Percentiles rank a stretch among this genome's conserved stretches.
Conservation (phyloP, 2,329 filamentous ascomycete genomes). For the Boeremia exigua region DNA sequence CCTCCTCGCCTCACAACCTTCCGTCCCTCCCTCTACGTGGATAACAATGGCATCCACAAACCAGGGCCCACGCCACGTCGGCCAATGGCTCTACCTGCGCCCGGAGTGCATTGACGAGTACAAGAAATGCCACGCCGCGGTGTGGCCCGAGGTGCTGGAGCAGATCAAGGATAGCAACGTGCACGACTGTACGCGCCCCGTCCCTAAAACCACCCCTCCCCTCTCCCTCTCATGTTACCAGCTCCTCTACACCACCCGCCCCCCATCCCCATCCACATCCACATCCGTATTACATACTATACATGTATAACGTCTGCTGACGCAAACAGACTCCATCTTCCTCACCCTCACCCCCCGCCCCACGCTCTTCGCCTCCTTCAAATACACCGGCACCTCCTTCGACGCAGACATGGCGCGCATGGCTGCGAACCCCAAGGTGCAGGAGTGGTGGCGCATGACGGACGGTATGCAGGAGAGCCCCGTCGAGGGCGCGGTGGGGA, state of each 20-base stretch:
- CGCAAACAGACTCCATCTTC: conserved; percentile 57
- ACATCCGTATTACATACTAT: no score
- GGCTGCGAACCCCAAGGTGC: conserved; percentile 73
- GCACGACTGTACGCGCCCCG: conserved; percentile 64
- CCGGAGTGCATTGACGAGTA: conserved; percentile 71
- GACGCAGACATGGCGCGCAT: conserved; percentile 78
- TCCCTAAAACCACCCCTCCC: background rate
- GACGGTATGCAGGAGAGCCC: conserved; percentile 72
- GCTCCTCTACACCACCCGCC: no score
- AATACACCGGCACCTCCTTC: conserved; percentile 77
- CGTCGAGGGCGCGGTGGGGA: conserved; percentile 56
- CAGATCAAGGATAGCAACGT: conserved; percentile 80
- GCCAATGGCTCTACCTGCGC: conserved; percentile 75
- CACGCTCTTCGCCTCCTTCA: conserved; percentile 77
- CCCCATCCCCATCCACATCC: no score
- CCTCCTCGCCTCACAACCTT: no score
- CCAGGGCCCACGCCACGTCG: conserved; percentile 60
- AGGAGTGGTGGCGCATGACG: conserved; percentile 83
- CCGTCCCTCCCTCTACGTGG: no score
- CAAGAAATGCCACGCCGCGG: conserved; percentile 73
- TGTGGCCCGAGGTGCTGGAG: conserved; percentile 78
- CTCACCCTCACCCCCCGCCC: conserved; percentile 64
- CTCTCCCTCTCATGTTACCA: no score
- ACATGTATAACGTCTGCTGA: no score
- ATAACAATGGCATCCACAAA: conserved; percentile 22